A percentile compares a stretch with the other conserved stretches of the same genome.
Conservation (phyloP, 1,139 yeast genomes). For the Geotrichum carabidarum region DNA sequence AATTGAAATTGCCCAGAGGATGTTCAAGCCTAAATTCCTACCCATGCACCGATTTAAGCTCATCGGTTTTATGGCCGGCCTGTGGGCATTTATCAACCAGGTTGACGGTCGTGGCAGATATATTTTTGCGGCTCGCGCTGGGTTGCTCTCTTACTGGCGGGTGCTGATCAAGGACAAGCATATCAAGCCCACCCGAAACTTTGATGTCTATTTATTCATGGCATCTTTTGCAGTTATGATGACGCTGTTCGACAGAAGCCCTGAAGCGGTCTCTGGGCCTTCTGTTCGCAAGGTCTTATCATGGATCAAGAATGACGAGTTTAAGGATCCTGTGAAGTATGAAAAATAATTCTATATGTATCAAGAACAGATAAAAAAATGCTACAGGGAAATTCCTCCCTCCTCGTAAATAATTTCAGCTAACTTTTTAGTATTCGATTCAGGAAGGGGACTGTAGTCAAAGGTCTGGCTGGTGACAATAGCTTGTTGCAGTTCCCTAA, state of each 20-base stretch:
- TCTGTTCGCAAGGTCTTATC: slow-evolving; percentile 32
- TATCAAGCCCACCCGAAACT: slow-evolving; percentile 30
- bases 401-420: slow-evolving; percentile 27
- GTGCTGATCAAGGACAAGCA: slow-evolving; percentile 30
- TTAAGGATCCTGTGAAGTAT: slow-evolving; percentile 27
- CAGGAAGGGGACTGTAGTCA: slow-evolving; percentile 25
- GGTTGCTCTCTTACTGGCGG: slow-evolving; percentile 39
- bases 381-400: slow-evolving; percentile 23
- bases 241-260: slow-evolving; percentile 35
- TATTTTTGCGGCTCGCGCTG: slow-evolving; percentile 37
- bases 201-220: slow-evolving; percentile 36
- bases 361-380: not conserved
- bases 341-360: not conserved
- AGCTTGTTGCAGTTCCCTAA: slow-evolving; percentile 19
- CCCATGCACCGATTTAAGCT: slow-evolving; percentile 37
- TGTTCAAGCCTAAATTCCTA: slow-evolving; percentile 32
- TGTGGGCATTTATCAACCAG: slow-evolving; percentile 40
- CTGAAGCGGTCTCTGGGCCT: slow-evolving; percentile 36
- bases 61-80: slow-evolving; percentile 40
- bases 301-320: slow-evolving; percentile 35
- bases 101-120: slow-evolving; percentile 37
- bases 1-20: slow-evolving; percentile 36
- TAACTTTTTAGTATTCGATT: slow-evolving; percentile 24
- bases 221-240: slow-evolving; percentile 35
- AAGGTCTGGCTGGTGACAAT: slow-evolving; percentile 17